Evolutionary conservation across 169 alveolate species (phyloP).

Genomic region (Perkinsus chesapeaki): DNA sequence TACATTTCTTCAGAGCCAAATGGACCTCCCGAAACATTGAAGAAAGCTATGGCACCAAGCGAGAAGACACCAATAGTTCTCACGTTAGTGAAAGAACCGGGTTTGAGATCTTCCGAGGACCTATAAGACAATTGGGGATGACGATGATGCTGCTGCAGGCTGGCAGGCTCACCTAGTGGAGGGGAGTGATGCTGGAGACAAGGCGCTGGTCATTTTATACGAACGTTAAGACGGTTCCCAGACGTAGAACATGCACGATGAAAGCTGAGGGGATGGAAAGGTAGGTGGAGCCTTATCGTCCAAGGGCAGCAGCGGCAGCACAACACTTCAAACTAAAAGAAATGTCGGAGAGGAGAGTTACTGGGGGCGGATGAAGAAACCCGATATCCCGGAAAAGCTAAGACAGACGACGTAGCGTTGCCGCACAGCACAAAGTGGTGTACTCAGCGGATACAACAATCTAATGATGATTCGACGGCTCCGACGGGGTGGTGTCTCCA

Average conservation of each 20-base stretch:
- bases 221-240: slow-evolving; percentile 4
- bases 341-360: too few species aligned
- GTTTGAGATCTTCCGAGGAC: background rate
- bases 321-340: too few species aligned
- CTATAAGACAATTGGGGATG: background rate
- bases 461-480: too few species aligned
- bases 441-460: too few species aligned
- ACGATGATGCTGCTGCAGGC: background rate
- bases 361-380: too few species aligned
- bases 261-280: background rate
- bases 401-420: too few species aligned
- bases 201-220: background rate
- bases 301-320: too few species aligned
- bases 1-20: slow-evolving; percentile 10
- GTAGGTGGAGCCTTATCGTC: too few species aligned
- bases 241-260: background rate
- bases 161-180: background rate
- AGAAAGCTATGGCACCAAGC: slow-evolving; percentile 14
- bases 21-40: slow-evolving; percentile 16
- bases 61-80: background rate
- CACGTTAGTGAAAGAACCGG: background rate
- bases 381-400: too few species aligned
- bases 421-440: too few species aligned
- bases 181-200: slow-evolving; percentile 6
- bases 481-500: too few species aligned